These are phyloP conservation scores for Laetiporus sulphureus DNA, from an alignment of 1,284 basidiomycete species.

Conservation along the genomic window DNA sequence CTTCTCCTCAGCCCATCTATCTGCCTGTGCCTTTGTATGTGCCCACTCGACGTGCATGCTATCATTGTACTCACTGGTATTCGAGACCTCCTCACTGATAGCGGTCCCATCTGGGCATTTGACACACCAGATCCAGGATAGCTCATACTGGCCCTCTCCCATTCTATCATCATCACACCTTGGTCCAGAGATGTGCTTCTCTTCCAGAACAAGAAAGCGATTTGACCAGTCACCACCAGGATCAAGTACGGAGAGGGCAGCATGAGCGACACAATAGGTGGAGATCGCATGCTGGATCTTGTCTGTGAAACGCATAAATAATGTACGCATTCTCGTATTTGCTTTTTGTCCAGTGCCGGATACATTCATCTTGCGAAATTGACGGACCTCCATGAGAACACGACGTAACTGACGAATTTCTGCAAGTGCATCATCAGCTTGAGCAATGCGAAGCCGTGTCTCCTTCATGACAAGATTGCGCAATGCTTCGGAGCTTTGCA, in stretches of 20 bases:
- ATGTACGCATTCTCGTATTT: neutral
- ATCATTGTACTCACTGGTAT: neutral
- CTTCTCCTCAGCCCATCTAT: constrained; percentile 13
- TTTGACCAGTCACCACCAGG: neutral
- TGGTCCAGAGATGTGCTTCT: neutral
- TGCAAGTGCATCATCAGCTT: constrained; percentile 20
- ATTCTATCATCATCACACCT: neutral
- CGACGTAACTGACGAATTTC: constrained; percentile 23
- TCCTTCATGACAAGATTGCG: constrained; percentile 2
- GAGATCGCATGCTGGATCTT: neutral
- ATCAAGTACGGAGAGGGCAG: neutral
- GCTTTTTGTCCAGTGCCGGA: neutral
- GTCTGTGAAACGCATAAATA: neutral
- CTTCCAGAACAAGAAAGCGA: neutral
- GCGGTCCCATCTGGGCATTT: neutral
- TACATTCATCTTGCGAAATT: constrained; percentile 5
- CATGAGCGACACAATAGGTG: neutral
- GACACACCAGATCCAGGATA: constrained; percentile 13
- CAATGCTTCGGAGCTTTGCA: neutral
- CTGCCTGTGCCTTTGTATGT: constrained; percentile 4
- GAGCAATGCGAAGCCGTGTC: constrained; percentile 16
- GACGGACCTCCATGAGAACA: constrained; percentile 10
- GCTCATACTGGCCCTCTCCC: constrained; percentile 8
- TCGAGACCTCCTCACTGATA: neutral
- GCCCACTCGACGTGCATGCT: constrained; percentile 12